Conservation (phyloP, 106 monocot genomes). For the Triglochin maritima region DNA sequence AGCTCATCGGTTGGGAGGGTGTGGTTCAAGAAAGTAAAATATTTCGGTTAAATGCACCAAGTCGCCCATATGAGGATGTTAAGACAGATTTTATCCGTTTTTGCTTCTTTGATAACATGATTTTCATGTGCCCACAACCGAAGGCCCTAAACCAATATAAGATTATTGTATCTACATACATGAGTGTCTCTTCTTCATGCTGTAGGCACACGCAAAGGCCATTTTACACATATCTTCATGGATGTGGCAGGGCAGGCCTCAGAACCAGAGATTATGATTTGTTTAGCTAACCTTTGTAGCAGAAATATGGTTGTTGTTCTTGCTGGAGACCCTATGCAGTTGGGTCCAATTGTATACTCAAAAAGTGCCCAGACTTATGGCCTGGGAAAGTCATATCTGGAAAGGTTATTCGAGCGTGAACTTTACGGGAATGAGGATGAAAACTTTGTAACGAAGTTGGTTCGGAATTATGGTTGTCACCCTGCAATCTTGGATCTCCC, state of each 20-base stretch:
- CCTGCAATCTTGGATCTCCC: conserved; percentile 89
- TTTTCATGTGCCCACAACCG: conserved; percentile 67
- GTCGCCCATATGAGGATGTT: conserved; percentile 74
- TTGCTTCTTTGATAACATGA: conserved; percentile 70
- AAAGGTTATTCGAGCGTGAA: conserved; percentile 64
- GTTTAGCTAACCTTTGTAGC: conserved; percentile 47
- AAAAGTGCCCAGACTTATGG: conserved; percentile 46
- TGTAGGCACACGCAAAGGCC: conserved; percentile 46
- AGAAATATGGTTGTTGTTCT: conserved; percentile 62
- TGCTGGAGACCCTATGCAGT: conserved; percentile 88
- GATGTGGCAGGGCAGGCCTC: conserved; percentile 97
- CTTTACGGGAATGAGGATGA: conserved; percentile 43
- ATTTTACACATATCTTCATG: conserved; percentile 82
- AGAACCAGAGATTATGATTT: conserved; percentile 90
- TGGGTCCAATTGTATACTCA: conserved; percentile 83
- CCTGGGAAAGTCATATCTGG: conserved; percentile 68
- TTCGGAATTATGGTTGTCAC: conserved; percentile 88
- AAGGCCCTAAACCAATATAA: conserved; percentile 53
- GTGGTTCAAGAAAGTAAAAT: conserved; percentile 40
- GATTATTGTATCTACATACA: conserved; percentile 83
- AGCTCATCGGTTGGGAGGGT: conserved; percentile 29
- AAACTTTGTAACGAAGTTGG: conserved; percentile 76
- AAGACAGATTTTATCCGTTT: conserved; percentile 55
- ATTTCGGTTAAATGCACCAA: conserved; percentile 74
- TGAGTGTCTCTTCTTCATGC: conserved; percentile 61